Evolutionary conservation across 2,329 filamentous ascomycete genomes (phyloP), one percentile per base, ranked within the genome.

Genomic region (Bipolaris bicolor): DNA sequence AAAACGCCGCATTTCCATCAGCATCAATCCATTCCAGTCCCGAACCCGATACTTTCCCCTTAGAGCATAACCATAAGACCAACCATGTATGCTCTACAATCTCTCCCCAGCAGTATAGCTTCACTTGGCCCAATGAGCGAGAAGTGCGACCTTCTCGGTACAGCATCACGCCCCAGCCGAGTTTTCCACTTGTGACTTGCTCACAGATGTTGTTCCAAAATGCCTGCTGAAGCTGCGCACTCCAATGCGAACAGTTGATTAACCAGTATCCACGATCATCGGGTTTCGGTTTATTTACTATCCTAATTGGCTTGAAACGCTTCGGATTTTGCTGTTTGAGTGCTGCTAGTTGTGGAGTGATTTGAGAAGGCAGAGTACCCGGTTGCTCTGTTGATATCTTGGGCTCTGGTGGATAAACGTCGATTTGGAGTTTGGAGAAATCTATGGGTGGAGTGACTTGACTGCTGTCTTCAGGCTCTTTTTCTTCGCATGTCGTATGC

Each of bases 221-320:
- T 2, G 81, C 77, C 15, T 79, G 72, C 48, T 84, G 83, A 3
- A 82, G 67, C 0, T 76, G 72, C 0, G 70, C 50, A 0, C 77
- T 70, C 89, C 89, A 92, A 1, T 64, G 49, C 0, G 76, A 69
- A 63, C 84, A 87, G 61, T 87, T 79, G 4, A 97, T 67, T 2
- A 81, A 74, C 93, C 93, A 97, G 75, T 90, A 87, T 0, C 92
- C 93, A 15, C 93, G 83, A 72, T 96, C 92, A 36, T 89, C 83
- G 0, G 77, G 76, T 2, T 81, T 76, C 1, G 89, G 76, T 0
- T 75, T 69, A 3, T 88, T 80, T 1, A 77, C 76, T 49, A 84
- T 60, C 5, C 46, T 60, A 3, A 63, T 41, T 15, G 78, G 77
- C 20, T 68, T 68, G 61, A 76, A 81, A 7, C 67, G 64, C 5